Evolutionary conservation across 1,284 basidiomycete species (phyloP).

Genomic region (Rhodofomes roseus): DNA sequence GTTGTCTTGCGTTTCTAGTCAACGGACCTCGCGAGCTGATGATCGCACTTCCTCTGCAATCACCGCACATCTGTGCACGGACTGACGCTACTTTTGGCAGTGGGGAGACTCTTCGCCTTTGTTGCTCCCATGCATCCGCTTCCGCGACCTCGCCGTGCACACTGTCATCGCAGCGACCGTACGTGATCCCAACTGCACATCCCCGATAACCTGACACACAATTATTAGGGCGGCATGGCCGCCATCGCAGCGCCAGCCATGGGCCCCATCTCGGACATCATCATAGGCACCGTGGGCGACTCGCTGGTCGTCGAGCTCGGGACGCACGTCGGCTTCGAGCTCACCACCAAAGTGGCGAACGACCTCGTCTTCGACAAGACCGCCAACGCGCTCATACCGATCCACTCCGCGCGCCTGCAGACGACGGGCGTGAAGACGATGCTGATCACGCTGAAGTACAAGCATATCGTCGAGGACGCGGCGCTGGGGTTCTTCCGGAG

Average conservation of each 20-base stretch:
- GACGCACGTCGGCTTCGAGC: neutral
- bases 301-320: neutral
- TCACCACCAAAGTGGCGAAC: neutral
- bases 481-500: neutral
- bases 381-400: neutral
- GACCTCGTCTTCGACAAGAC: neutral
- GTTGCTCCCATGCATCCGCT: neutral
- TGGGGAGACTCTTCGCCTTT: neutral
- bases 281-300: neutral
- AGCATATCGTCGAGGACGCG: neutral
- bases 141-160: neutral
- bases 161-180: neutral
- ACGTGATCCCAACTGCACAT: neutral
- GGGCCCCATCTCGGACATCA: neutral
- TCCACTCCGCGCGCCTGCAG: neutral
- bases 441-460: neutral
- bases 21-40: no score
- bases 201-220: neutral
- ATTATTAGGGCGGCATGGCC: neutral
- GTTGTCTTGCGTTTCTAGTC: no score
- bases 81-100: neutral
- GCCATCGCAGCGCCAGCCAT: neutral
- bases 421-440: neutral
- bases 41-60: no score
- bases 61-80: no score